phyloP scores from a whole-genome alignment of 1,139 yeast genomes.

The Blastobotrys ciferrii region DNA sequence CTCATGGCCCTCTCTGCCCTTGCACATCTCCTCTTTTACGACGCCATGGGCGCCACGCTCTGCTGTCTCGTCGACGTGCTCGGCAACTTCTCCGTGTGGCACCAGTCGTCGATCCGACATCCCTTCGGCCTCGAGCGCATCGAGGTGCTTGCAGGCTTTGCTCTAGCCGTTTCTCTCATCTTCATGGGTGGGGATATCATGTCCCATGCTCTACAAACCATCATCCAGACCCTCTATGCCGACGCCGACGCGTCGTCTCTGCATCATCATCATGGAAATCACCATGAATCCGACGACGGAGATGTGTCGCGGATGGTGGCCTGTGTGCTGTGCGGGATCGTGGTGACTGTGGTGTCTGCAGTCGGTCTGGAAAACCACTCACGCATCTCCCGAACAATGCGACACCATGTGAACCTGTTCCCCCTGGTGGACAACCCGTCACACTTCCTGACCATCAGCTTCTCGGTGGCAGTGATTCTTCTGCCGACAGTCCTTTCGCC shows the following conservation, averaged over 20 bases:
- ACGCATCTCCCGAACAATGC: conserved; percentile 33
- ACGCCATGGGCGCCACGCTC: conserved; percentile 73
- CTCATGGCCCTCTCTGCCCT: conserved; percentile 70
- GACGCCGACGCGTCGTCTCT: conserved; percentile 31
- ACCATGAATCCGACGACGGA: conserved; percentile 46
- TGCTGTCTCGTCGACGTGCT: conserved; percentile 72
- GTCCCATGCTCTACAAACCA: conserved; percentile 80
- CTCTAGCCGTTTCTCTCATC: conserved; percentile 74
- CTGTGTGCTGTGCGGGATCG: conserved; percentile 35
- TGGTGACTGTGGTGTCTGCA: conserved; percentile 37
- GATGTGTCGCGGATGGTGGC: conserved; percentile 29
- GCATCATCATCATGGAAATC: conserved; percentile 42
- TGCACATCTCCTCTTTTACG: conserved; percentile 85
- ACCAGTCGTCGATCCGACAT: conserved; percentile 70
- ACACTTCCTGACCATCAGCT: conserved; percentile 58
- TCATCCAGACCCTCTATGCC: conserved; percentile 50
- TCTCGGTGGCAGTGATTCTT: conserved; percentile 42
- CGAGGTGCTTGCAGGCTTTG: conserved; percentile 86
- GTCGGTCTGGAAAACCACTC: conserved; percentile 36
- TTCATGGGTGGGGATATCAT: conserved; percentile 89
- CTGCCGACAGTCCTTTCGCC: conserved; percentile 34
- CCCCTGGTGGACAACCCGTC: conserved; percentile 51
- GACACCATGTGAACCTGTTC: conserved; percentile 24
- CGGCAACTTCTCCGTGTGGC: conserved; percentile 92
- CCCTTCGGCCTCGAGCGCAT: conserved; percentile 92